phyloP scores from a whole-genome alignment of 768 basidiomycete genomes.

The Hortiboletus campestris region DNA sequence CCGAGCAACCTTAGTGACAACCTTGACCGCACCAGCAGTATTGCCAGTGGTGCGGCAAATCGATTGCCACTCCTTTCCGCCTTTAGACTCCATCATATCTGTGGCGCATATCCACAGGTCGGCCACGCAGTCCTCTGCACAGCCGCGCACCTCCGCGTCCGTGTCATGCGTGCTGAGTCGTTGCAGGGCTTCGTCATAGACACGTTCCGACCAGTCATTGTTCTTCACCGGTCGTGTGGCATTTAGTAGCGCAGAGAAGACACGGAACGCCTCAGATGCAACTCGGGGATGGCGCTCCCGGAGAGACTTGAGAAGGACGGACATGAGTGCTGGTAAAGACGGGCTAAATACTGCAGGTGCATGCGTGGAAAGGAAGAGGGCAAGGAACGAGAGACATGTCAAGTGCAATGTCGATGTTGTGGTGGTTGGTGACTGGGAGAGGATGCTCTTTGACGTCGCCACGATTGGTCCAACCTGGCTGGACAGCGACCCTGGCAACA shows the following conservation, averaged over 20 bases:
- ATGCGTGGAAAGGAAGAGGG: conserved; percentile 73
- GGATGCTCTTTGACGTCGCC: conserved; percentile 58
- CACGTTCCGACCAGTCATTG: conserved; percentile 62
- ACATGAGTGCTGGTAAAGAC: conserved; percentile 66
- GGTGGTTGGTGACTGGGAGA: conserved; percentile 67
- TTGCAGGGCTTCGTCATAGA: conserved; percentile 73
- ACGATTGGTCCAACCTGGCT: conserved; percentile 63
- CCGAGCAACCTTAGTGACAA: conserved; percentile 79
- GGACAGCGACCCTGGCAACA: conserved; percentile 82
- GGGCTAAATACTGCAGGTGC: conserved; percentile 54
- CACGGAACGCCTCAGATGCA: conserved; percentile 83
- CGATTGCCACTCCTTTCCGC: conserved; percentile 76
- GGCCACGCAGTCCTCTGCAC: conserved; percentile 80
- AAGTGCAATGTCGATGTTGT: conserved; percentile 82
- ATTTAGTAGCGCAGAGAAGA: conserved; percentile 79
- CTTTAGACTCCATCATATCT: conserved; percentile 61
- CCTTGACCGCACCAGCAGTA: conserved; percentile 73
- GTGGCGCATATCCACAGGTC: conserved; percentile 87
- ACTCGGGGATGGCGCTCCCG: conserved; percentile 87
- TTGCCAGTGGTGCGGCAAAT: conserved; percentile 71
- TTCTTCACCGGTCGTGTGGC: conserved; percentile 67
- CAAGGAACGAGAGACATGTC: conserved; percentile 81
- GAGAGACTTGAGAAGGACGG: conserved; percentile 71
- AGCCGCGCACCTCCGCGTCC: conserved; percentile 84
- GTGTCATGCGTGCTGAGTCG: conserved; percentile 80